Conservation (phyloP, 1,284 basidiomycete species). For the Termitomyces sp. region DNA sequence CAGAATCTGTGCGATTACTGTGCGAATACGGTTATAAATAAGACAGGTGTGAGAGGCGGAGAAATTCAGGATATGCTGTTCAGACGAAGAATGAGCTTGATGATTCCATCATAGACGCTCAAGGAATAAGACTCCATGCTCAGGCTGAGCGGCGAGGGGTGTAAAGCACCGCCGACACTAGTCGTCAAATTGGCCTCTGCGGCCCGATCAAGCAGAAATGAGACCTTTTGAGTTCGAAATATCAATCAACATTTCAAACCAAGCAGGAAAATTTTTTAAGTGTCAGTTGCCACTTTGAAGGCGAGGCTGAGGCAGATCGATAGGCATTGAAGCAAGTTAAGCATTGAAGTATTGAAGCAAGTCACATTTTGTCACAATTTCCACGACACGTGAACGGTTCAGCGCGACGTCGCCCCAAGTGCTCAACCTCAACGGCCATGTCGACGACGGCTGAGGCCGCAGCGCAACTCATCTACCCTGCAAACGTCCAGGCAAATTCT, state of each 20-base stretch:
- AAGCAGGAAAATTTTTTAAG: background rate
- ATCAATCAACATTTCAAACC: background rate
- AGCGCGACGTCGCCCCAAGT: constrained; percentile 3
- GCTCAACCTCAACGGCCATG: constrained; percentile 22
- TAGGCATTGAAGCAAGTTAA: too few species aligned
- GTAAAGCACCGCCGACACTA: background rate
- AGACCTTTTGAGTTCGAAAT: background rate
- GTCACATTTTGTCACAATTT: background rate
- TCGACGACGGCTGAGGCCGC: constrained; percentile 40
- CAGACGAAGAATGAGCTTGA: background rate
- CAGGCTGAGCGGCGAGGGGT: background rate
- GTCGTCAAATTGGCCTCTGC: background rate
- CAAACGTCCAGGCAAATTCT: constrained; percentile 70
- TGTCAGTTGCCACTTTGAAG: background rate
- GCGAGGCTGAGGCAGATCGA: background rate
- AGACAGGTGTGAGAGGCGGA: background rate
- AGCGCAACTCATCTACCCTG: constrained; percentile 62
- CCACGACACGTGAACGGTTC: constrained; percentile 7
- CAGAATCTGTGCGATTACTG: background rate
- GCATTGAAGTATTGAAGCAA: too few species aligned
- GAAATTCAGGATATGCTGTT: background rate
- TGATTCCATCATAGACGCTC: background rate
- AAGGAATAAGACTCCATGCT: background rate
- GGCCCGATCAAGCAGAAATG: background rate
- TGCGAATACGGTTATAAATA: background rate